These are phyloP conservation scores for Aegilops tauschii DNA, from an alignment of 176 grass and related monocot genomes.

Conservation along the genomic window DNA sequence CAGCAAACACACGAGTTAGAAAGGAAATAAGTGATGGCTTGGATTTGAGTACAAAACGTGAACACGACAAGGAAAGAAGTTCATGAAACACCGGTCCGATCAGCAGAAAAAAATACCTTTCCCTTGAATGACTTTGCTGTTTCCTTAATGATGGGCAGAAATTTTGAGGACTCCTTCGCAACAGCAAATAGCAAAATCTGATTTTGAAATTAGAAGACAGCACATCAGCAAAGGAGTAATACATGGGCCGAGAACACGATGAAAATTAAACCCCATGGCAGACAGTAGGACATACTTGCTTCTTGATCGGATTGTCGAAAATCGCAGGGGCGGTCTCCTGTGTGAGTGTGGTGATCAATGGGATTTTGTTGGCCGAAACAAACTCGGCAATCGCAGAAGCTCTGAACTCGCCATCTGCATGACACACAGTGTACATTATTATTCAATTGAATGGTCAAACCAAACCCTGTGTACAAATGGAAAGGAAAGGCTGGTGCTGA, in stretches of 20 bases:
- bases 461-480: background rate
- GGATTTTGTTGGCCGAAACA: constrained; percentile 81
- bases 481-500: background rate
- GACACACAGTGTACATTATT: background rate
- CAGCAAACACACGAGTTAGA: background rate
- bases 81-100: background rate
- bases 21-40: background rate
- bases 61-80: background rate
- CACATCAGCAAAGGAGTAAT: constrained; percentile 8
- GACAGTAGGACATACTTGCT: constrained; percentile 50
- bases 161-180: constrained; percentile 57
- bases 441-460: background rate
- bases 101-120: constrained; percentile 54
- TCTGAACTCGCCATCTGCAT: constrained; percentile 75
- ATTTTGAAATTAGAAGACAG: constrained; percentile 4
- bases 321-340: constrained; percentile 66
- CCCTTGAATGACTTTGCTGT: constrained; percentile 88
- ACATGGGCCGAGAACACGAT: background rate
- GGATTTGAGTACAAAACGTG: background rate
- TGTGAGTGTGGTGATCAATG: constrained; percentile 75
- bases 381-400: constrained; percentile 68
- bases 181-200: constrained; percentile 84
- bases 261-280: constrained; percentile 5
- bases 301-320: constrained; percentile 95
- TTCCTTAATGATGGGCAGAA: constrained; percentile 74